These are phyloP conservation scores for Debaryomyces psychrophilus DNA, from an alignment of 1,139 yeast genomes.

Conservation along the genomic window DNA sequence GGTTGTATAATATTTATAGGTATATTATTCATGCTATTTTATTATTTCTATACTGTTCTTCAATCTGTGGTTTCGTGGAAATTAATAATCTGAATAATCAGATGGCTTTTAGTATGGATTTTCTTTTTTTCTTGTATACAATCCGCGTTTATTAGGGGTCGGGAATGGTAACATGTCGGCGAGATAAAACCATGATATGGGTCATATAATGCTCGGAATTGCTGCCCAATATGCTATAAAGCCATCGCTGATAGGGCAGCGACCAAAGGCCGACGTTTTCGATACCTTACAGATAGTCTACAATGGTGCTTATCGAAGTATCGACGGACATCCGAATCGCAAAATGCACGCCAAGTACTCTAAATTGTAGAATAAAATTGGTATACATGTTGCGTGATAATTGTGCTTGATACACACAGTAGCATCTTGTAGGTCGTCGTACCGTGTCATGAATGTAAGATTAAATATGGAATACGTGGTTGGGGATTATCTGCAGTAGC, in stretches of 20 bases:
- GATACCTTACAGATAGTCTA: no score
- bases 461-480: neutral
- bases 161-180: neutral
- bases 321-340: slow-evolving; percentile 2
- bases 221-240: neutral
- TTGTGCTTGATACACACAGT: neutral
- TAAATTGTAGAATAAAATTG: no score
- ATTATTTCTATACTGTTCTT: neutral
- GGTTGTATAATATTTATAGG: slow-evolving; percentile 11
- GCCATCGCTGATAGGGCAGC: neutral
- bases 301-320: no score
- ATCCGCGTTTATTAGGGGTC: slow-evolving; percentile 8
- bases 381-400: neutral
- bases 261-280: neutral
- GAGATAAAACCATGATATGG: neutral
- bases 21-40: slow-evolving; percentile 1
- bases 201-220: neutral
- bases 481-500: slow-evolving; percentile 4
- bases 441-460: neutral
- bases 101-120: slow-evolving; percentile 1
- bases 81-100: neutral
- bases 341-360: neutral
- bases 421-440: no score
- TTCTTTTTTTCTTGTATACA: slow-evolving; percentile 1
- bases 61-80: neutral